phyloP scores from a whole-genome alignment of 441 rosid species.

The Macaranga tanarius region DNA sequence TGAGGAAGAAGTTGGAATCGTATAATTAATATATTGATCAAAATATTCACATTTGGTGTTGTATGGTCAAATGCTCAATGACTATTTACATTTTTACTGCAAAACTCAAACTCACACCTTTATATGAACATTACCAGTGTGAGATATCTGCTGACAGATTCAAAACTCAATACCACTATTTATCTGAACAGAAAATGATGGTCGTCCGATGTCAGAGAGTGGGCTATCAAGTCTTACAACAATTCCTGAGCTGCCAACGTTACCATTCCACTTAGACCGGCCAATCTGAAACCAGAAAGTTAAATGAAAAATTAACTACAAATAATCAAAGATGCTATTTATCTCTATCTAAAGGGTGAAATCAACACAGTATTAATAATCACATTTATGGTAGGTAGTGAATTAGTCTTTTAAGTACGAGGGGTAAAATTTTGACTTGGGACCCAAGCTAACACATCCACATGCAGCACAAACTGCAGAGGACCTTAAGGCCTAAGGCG shows the following conservation, averaged over 20 bases:
- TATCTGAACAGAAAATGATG: slow-evolving; percentile 80
- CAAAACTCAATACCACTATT: slow-evolving; percentile 82
- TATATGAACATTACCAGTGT: slow-evolving; percentile 38
- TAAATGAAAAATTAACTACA: neutral
- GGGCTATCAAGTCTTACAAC: slow-evolving; percentile 77
- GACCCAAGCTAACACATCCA: neutral
- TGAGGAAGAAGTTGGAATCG: too few relatives aligned
- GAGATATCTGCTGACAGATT: slow-evolving; percentile 20
- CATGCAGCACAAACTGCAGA: neutral
- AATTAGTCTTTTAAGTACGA: too few relatives aligned
- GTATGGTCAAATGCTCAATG: too few relatives aligned
- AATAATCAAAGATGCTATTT: neutral
- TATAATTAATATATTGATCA: too few relatives aligned
- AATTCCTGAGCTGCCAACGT: slow-evolving; percentile 72
- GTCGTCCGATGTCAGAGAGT: slow-evolving; percentile 54
- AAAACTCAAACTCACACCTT: too few relatives aligned
- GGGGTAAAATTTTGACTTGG: neutral
- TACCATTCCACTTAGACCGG: slow-evolving; percentile 89
- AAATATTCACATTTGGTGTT: too few relatives aligned
- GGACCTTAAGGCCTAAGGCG: neutral
- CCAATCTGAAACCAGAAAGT: slow-evolving; percentile 55
- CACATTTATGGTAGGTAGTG: too few relatives aligned
- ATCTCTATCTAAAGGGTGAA: too few relatives aligned
- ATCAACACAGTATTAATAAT: neutral
- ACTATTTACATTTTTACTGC: too few relatives aligned